A percentile compares a stretch with the other conserved stretches of the same genome.
These are phyloP conservation scores for Cladobotryum protrusum DNA, from an alignment of 2,329 filamentous ascomycete species.

Conservation along the genomic window DNA sequence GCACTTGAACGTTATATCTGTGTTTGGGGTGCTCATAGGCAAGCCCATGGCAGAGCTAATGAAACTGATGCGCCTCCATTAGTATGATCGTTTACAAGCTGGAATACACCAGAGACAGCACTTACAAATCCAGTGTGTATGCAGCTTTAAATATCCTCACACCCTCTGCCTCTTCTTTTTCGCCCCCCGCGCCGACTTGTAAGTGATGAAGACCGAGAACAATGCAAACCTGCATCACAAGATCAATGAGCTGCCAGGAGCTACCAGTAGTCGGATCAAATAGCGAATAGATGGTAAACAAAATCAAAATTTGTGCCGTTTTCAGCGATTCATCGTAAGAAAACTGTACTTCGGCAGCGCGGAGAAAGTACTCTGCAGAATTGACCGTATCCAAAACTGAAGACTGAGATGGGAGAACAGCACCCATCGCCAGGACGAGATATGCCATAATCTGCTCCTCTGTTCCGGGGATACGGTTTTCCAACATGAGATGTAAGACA, in stretches of 20 bases:
- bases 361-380: constrained; percentile 1
- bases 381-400: background rate
- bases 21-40: constrained; percentile 5
- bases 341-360: background rate
- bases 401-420: background rate
- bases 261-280: constrained; percentile 6
- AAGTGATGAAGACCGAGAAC: background rate
- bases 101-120: background rate
- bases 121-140: background rate
- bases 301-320: constrained; percentile 3
- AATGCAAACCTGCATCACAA: constrained; percentile 6
- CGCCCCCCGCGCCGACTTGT: background rate
- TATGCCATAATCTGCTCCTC: background rate
- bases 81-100: background rate
- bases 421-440: constrained; percentile 1
- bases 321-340: constrained; percentile 1
- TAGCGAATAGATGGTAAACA: constrained; percentile 7
- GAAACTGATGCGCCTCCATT: background rate
- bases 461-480: background rate
- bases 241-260: constrained; percentile 8
- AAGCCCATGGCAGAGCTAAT: constrained; percentile 7
- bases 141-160: background rate
- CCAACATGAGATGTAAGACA: background rate
- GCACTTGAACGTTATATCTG: constrained; percentile 4
- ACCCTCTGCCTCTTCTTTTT: background rate